A percentile compares a stretch with the other conserved stretches of the same genome.
Evolutionary conservation across 73 alveolate genomes (phyloP).

Genomic region (Tetrahymena borealis): DNA sequence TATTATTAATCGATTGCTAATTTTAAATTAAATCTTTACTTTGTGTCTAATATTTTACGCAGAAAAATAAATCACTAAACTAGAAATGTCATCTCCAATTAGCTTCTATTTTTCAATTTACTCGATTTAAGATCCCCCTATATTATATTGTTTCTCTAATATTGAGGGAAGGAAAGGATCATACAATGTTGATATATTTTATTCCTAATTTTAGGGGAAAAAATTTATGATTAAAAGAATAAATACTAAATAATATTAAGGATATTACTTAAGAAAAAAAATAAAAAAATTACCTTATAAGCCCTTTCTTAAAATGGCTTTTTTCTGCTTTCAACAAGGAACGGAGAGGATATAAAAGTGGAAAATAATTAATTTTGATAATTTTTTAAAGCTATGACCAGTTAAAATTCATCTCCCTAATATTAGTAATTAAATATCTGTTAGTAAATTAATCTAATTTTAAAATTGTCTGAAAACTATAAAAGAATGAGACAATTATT

Average conservation of each 20-base stretch:
- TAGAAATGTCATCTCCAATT: not conserved
- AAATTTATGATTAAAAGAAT: not conserved
- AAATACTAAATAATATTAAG: not conserved
- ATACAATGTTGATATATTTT: not conserved
- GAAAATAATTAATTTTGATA: not conserved
- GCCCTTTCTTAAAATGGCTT: not conserved
- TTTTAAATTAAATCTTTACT: not conserved
- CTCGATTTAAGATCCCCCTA: not conserved
- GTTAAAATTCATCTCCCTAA: not conserved
- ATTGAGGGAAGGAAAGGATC: not conserved
- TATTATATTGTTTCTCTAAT: not conserved
- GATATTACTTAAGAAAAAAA: not conserved
- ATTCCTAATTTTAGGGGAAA: no score
- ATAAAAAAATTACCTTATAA: not conserved
- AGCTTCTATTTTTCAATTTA: not conserved
- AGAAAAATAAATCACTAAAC: not conserved
- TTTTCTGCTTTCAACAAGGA: not conserved
- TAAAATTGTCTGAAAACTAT: no score
- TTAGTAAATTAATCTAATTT: no score
- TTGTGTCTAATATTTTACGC: not conserved
- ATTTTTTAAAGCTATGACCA: not conserved
- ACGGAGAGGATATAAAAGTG: not conserved
- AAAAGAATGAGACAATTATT: no score
- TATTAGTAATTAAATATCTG: not conserved
- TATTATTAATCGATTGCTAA: not conserved